A percentile compares a stretch with the other conserved stretches of the same genome.
Conservation (phyloP, 768 basidiomycete species). For the Tylopilus rubrobrunneus region DNA sequence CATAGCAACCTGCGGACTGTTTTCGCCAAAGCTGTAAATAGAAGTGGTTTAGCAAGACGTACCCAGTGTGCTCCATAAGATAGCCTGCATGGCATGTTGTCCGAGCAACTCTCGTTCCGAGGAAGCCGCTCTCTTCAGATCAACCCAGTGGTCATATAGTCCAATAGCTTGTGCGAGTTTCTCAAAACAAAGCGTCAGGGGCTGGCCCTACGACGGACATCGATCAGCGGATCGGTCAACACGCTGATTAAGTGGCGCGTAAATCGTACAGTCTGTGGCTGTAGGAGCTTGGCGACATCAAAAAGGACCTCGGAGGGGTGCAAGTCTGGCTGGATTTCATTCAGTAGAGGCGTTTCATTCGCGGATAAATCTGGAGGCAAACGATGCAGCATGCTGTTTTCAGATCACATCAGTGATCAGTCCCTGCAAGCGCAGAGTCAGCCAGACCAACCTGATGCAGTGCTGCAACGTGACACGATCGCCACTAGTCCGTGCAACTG, state of each 20-base stretch:
- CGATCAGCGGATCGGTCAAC: slow-evolving; percentile 8
- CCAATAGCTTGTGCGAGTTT: slow-evolving; percentile 65
- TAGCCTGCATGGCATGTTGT: slow-evolving; percentile 69
- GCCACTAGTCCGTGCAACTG: slow-evolving; percentile 66
- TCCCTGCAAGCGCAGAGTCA: neutral
- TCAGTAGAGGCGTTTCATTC: slow-evolving; percentile 49
- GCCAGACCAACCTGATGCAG: slow-evolving; percentile 60
- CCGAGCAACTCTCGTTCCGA: slow-evolving; percentile 63
- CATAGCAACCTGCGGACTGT: slow-evolving; percentile 52
- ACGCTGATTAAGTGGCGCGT: neutral
- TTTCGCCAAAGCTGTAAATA: slow-evolving; percentile 9
- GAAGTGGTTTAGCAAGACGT: slow-evolving; percentile 5
- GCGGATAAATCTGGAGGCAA: slow-evolving; percentile 43
- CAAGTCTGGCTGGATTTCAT: slow-evolving; percentile 72
- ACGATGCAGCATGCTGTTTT: slow-evolving; percentile 63
- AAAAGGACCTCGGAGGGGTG: slow-evolving; percentile 74
- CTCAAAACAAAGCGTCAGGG: slow-evolving; percentile 62
- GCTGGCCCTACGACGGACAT: slow-evolving; percentile 53
- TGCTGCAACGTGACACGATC: slow-evolving; percentile 74
- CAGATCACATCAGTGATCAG: slow-evolving; percentile 11
- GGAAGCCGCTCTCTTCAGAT: slow-evolving; percentile 47
- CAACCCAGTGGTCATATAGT: slow-evolving; percentile 69
- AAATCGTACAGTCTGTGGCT: slow-evolving; percentile 52
- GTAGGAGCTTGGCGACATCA: slow-evolving; percentile 74
- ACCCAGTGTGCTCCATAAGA: slow-evolving; percentile 73